Base-by-base conservation (phyloP, 2,329 filamentous ascomycete species). In the Alternaria postmessia region DNA sequence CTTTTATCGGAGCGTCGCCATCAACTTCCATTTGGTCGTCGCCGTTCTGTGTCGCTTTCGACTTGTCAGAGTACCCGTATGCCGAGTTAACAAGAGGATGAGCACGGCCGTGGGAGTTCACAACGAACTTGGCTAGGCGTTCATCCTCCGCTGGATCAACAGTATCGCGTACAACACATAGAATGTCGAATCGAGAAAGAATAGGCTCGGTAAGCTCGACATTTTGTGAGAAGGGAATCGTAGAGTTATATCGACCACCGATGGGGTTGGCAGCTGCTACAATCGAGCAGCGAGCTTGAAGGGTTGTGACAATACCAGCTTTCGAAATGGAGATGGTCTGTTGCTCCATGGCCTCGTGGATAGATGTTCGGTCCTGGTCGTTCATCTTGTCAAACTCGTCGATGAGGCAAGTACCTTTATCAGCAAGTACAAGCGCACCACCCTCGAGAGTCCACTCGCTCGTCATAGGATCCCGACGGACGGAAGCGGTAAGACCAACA, bases 341-440 rank as follows among this genome's bases (percentile, higher is more conserved):
- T 80, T 99, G 95, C 80, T 99, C 95, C 95, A 99, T 99, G 61
- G 95, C 95, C 84, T 99, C 95, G 86, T 99, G 95, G 70, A 99
- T 99, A 7, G 93, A 97, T 1, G 95, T 98, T 66, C 95, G 89
- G 79, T 99, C 95, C 76, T 98, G 93, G 77, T 99, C 95, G 78
- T 98, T 98, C 95, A 99, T 99, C 85, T 99, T 99, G 86, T 99
- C 95, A 72, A 99, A 99, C 80, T 99, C 95, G 73, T 99, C 95
- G 64, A 99, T 99, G 30, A 99, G 85, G 74, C 95, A 98, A 16
- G 93, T 97, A 41, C 95, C 95, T 67, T 92, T 91, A 78, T 99
- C 95, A 16, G 95, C 95, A 57, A 99, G 87, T 72, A 99, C 95
- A 11, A 99, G 85, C 4, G 95, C 95, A 75, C 95, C 95, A 64